phyloP scores from a whole-genome alignment of 176 grass and related monocot genomes.

The maize (Zea mays) region DNA sequence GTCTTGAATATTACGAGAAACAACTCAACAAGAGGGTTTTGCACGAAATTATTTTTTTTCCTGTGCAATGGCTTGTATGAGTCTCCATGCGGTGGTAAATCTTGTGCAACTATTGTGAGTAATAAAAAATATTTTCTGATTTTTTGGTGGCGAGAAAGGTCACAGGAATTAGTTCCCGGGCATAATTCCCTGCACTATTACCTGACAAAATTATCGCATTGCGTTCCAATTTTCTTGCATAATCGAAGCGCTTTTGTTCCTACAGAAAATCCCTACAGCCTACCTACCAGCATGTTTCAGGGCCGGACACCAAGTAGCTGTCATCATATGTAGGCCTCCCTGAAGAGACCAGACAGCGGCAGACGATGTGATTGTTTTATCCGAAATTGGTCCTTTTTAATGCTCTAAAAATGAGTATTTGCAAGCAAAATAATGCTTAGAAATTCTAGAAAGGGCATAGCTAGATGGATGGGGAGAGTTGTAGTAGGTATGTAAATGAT shows the following conservation, averaged over 20 bases:
- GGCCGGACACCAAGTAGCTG: background rate
- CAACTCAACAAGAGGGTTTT: background rate
- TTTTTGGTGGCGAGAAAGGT: constrained; percentile 1
- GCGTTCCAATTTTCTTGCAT: constrained; percentile 42
- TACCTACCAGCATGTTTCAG: constrained; percentile 7
- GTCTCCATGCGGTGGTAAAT: background rate
- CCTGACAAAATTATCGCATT: constrained; percentile 33
- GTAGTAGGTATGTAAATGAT: too few relatives aligned
- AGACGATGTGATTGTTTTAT: background rate
- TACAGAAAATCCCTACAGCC: constrained; percentile 1
- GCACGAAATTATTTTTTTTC: background rate
- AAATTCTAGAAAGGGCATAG: background rate
- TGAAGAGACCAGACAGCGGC: too few relatives aligned
- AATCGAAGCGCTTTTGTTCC: constrained; percentile 19
- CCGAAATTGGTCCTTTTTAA: background rate
- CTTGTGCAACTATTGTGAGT: background rate
- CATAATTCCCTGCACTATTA: constrained; percentile 41
- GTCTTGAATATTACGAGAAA: background rate
- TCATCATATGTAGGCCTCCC: background rate
- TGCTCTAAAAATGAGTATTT: background rate
- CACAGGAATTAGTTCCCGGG: constrained; percentile 33
- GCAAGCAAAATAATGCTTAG: background rate
- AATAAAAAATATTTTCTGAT: background rate
- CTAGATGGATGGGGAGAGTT: background rate
- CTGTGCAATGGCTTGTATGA: background rate